Evolutionary conservation across 306 rosid species (phyloP).

Genomic region (Pyrus pyrifolia): DNA sequence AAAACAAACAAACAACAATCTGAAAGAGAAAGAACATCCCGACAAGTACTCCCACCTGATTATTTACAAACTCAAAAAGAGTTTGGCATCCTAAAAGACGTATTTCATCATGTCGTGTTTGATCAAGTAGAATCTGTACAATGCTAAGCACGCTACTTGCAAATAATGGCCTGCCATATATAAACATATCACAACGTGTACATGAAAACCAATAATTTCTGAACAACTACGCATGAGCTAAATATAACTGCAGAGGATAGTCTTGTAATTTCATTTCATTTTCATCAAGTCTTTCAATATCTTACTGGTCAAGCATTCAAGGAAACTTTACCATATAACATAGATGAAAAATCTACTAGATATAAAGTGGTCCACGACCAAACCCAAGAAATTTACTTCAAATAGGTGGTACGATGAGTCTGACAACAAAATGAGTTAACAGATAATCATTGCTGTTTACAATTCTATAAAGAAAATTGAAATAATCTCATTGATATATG

Average conservation of each 20-base stretch:
- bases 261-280: neutral
- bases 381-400: neutral
- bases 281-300: neutral
- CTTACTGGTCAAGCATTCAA: neutral
- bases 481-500: neutral
- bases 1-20: neutral
- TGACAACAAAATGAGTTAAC: neutral
- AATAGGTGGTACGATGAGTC: neutral
- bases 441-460: neutral
- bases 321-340: neutral
- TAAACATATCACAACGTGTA: conserved; percentile 10
- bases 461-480: neutral
- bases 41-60: conserved; percentile 46
- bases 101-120: conserved; percentile 51
- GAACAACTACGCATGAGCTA: neutral
- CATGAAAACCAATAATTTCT: neutral
- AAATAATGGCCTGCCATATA: conserved; percentile 57
- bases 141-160: conserved; percentile 66
- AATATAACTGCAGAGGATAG: neutral
- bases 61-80: conserved; percentile 58
- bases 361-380: no score
- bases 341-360: neutral
- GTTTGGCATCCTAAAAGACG: conserved; percentile 64
- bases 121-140: conserved; percentile 65
- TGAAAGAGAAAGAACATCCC: conserved; percentile 20